phyloP scores from a whole-genome alignment of 306 rosid species.

The Prunus kanzakura region DNA sequence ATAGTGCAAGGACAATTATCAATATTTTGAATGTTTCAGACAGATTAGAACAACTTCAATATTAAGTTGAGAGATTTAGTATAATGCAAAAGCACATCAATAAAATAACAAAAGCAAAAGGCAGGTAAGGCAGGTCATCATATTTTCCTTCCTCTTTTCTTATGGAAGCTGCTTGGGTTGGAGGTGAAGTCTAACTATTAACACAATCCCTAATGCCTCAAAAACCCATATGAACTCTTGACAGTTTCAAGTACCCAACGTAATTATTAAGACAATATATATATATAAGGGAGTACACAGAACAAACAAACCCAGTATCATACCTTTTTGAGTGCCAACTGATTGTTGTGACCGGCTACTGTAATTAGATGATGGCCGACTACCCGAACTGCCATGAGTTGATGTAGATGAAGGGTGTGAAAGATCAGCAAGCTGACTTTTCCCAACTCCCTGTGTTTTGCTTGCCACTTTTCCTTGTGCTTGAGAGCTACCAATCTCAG shows the following conservation, averaged over 20 bases:
- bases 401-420: conserved; percentile 44
- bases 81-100: background rate
- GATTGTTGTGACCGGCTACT: conserved; percentile 61
- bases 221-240: background rate
- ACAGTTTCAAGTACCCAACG: background rate
- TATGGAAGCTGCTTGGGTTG: background rate
- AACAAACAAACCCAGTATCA: conserved; percentile 5
- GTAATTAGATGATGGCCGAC: conserved; percentile 72
- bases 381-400: conserved; percentile 48
- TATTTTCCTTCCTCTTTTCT: background rate
- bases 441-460: conserved; percentile 58
- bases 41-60: background rate
- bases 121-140: background rate
- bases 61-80: background rate
- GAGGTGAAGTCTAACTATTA: conserved; percentile 3
- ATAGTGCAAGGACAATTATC: background rate
- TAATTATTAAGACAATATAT: background rate
- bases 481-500: conserved; percentile 50
- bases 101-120: background rate
- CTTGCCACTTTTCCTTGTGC: conserved; percentile 49
- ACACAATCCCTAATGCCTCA: background rate
- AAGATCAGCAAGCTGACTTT: conserved; percentile 47
- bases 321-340: conserved; percentile 79
- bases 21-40: conserved; percentile 9
- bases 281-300: background rate